Base-by-base conservation (phyloP, 306 rosid species). In the Herpetospermum pedunculosum region DNA sequence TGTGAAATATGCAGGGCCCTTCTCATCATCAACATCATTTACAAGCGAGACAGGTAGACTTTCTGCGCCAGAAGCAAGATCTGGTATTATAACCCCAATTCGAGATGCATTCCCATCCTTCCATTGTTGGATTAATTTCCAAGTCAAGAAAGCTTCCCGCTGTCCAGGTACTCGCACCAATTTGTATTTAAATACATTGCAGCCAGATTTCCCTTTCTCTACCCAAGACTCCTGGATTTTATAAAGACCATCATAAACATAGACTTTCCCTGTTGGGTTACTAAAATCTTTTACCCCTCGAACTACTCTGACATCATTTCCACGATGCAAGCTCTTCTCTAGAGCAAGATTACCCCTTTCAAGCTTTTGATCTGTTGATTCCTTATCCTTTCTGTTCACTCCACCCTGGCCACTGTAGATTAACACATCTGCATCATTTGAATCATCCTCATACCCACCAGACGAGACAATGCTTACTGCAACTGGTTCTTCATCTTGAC, bases 401-500 rank as follows among this genome's bases (percentile, higher is more conserved):
- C 97, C 98, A 75, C 97, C 97, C 82, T 94, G 99, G 67, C 99
- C 99, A 55, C 92, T 91, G 80, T 94, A 94, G 75, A 94, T 82
- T 75, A 94, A 76, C 72, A 88, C 88, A 79, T 89, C 92, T 18
- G 90, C 84, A 74, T 88, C 96, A 55, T 89, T 93, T 2, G 75
- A 80, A 73, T 84, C 70, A 81, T 92, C 98, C 72, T 88, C 98
- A 75, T 92, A 90, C 30, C 97, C 98, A 69, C 98, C 97, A 15
- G 98, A 90, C 2, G 98, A 88, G 54, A 92, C 97, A 79, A 92
- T 88, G 85, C 98, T 92, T 47, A 90, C 89, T 64, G 98, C 98
- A 30, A 92, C 76, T 4, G 97, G 91, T 81, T 92, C 97, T 57
- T 92, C 98, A 47, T 87, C 93, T 70, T 80, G 76, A 79, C 84